A percentile compares a stretch with the other conserved stretches of the same genome.
Conservation (phyloP, 2,329 filamentous ascomycete species). For the Coniochaeta prunicola region DNA sequence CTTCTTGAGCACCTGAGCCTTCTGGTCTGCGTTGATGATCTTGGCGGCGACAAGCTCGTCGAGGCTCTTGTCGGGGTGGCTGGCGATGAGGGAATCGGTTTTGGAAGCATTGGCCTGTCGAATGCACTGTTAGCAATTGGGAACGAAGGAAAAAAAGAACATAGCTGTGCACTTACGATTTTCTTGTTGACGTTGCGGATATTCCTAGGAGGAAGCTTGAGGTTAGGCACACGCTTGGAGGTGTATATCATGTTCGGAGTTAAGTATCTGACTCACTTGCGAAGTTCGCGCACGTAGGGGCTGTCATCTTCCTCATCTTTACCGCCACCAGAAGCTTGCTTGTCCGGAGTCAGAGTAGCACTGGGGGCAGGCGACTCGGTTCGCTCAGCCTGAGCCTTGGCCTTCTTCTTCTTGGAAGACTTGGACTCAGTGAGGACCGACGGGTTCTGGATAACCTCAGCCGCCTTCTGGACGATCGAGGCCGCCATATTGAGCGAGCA, state of each 20-base stretch:
- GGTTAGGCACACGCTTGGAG: not conserved
- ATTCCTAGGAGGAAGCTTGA: slow-evolving; percentile 48
- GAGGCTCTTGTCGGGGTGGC: slow-evolving; percentile 63
- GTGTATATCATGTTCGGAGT: not conserved
- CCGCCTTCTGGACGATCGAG: slow-evolving; percentile 47
- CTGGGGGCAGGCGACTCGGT: slow-evolving; percentile 49
- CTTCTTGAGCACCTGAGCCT: slow-evolving; percentile 70
- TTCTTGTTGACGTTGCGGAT: slow-evolving; percentile 94
- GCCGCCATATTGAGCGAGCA: slow-evolving; percentile 48
- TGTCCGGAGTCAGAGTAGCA: slow-evolving; percentile 38
- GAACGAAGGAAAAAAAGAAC: not conserved
- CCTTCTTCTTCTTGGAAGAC: slow-evolving; percentile 63
- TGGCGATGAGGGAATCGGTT: slow-evolving; percentile 60
- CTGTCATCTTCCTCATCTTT: slow-evolving; percentile 60
- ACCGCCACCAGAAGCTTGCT: slow-evolving; percentile 36
- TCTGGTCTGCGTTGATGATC: slow-evolving; percentile 77
- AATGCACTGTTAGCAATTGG: slow-evolving; percentile 4
- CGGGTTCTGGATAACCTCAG: slow-evolving; percentile 50
- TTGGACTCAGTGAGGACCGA: slow-evolving; percentile 55
- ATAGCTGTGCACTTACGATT: slow-evolving; percentile 54
- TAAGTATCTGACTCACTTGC: slow-evolving; percentile 61
- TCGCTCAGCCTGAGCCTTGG: slow-evolving; percentile 46
- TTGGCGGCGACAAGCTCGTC: slow-evolving; percentile 64
- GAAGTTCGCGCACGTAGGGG: slow-evolving; percentile 77
- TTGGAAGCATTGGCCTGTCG: slow-evolving; percentile 61